Conservation (phyloP, 2,329 filamentous ascomycete species). For the Aureobasidium sp. region DNA sequence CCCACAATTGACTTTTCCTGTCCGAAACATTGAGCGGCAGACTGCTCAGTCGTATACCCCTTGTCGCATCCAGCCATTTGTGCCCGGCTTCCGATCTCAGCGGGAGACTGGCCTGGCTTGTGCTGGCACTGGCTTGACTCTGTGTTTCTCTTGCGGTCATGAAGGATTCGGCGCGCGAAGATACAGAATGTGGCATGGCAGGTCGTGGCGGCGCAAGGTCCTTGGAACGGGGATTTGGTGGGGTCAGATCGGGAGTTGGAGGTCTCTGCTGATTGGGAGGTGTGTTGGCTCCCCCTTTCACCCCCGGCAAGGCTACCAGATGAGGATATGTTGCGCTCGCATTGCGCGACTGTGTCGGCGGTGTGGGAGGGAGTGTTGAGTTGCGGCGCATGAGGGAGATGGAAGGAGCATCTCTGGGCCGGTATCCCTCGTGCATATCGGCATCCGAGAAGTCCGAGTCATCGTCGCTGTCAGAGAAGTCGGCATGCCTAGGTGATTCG, state of each 20-base stretch:
- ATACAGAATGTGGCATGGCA: slow-evolving; percentile 21
- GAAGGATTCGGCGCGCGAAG: slow-evolving; percentile 43
- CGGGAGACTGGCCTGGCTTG: slow-evolving; percentile 17
- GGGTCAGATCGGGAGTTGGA: slow-evolving; percentile 31
- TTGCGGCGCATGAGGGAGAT: slow-evolving; percentile 19
- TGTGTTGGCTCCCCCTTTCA: slow-evolving; percentile 35
- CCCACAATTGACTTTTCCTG: not conserved
- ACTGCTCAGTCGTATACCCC: slow-evolving; percentile 8
- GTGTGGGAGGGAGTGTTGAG: slow-evolving; percentile 39
- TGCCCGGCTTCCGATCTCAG: not conserved
- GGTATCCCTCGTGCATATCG: slow-evolving; percentile 15
- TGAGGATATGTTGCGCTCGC: slow-evolving; percentile 23
- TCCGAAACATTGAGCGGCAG: not conserved
- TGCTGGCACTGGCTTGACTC: slow-evolving; percentile 29
- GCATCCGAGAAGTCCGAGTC: not conserved
- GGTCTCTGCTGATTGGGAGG: slow-evolving; percentile 33
- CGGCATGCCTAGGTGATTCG: not conserved
- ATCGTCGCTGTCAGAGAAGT: slow-evolving; percentile 6
- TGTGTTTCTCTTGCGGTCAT: slow-evolving; percentile 39
- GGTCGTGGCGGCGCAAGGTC: slow-evolving; percentile 20
- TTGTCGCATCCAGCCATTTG: slow-evolving; percentile 14
- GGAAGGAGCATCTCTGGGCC: not conserved
- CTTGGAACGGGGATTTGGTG: slow-evolving; percentile 24
- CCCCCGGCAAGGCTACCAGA: slow-evolving; percentile 30
- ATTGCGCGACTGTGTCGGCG: slow-evolving; percentile 34